These are phyloP conservation scores for Cicer judaicum DNA, from an alignment of 306 rosid genomes.

Conservation along the genomic window DNA sequence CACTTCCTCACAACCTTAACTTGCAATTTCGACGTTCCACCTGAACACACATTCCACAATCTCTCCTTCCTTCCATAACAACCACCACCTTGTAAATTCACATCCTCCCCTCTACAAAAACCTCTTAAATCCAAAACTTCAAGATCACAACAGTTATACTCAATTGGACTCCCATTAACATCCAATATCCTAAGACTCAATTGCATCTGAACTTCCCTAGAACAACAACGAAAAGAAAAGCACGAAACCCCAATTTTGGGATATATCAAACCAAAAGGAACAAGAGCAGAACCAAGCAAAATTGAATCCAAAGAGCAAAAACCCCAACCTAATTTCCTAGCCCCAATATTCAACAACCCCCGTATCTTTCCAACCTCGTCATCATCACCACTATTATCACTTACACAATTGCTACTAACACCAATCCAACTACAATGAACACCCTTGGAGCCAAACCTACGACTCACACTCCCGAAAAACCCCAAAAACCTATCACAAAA, in stretches of 20 bases:
- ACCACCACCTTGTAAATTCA: slow-evolving; percentile 34
- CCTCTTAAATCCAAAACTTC: slow-evolving; percentile 56
- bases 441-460: slow-evolving; percentile 50
- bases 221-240: slow-evolving; percentile 21
- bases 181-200: slow-evolving; percentile 68
- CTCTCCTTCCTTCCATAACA: slow-evolving; percentile 41
- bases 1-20: slow-evolving; percentile 56
- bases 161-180: slow-evolving; percentile 60
- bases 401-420: background rate
- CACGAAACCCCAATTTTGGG: slow-evolving; percentile 67
- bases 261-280: slow-evolving; percentile 85
- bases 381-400: slow-evolving; percentile 23
- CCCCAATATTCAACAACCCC: slow-evolving; percentile 51
- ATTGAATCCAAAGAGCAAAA: slow-evolving; percentile 60
- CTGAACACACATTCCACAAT: slow-evolving; percentile 51
- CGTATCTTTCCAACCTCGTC: slow-evolving; percentile 41
- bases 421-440: slow-evolving; percentile 69
- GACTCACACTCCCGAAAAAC: slow-evolving; percentile 51
- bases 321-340: slow-evolving; percentile 77
- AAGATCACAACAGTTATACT: slow-evolving; percentile 70
- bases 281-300: slow-evolving; percentile 74
- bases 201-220: slow-evolving; percentile 41
- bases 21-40: slow-evolving; percentile 50
- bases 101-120: slow-evolving; percentile 35
- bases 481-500: slow-evolving; percentile 48